Evolutionary conservation across 768 basidiomycete genomes (phyloP), one percentile per base, ranked within the genome.

Genomic region (Kondoa subrosea): DNA sequence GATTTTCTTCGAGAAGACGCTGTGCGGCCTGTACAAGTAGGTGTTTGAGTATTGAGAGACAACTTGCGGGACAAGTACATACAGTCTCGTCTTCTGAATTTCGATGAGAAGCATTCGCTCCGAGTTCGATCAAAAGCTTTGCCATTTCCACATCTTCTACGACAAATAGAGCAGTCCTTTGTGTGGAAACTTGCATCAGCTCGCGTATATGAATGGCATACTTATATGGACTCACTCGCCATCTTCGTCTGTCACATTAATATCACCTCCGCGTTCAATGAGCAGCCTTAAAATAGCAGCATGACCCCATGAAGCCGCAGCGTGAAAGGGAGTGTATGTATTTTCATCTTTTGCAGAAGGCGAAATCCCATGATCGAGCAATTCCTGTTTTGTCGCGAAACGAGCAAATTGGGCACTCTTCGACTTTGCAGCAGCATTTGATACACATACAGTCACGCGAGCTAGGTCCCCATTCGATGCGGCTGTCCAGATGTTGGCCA

Each of bases 241-340:
- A 66, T 80, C 80, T 27, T 74, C 76, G 70, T 80, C 80, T 0
- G 72, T 60, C 15, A 79, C 65, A 71, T 80, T 80, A 72, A 79
- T 77, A 66, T 80, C 73, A 17, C 79, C 80, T 8, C 78, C 78
- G 14, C 72, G 72, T 4, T 73, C 70, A 34, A 80, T 64, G 14
- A 80, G 76, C 73, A 78, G 78, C 12, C 72, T 71, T 25, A 80
- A 75, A 64, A 80, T 73, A 4, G 77, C 76, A 8, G 74, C 34
- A 33, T 79, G 79, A n/a, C 73, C 76, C 71, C 79, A 80, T 0
- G 78, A 79, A 0, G 78, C 78, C 50, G 80, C 78, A 31, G 80
- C 80, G 72, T 80, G 80, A 71, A 78, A 75, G 25, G 68, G 59
- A 1, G 69, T 40, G 67, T 73, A 74, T 16, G 40, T 57, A 70